phyloP scores from a whole-genome alignment of 257 asterid species.

The Paraleonurus japonicus region DNA sequence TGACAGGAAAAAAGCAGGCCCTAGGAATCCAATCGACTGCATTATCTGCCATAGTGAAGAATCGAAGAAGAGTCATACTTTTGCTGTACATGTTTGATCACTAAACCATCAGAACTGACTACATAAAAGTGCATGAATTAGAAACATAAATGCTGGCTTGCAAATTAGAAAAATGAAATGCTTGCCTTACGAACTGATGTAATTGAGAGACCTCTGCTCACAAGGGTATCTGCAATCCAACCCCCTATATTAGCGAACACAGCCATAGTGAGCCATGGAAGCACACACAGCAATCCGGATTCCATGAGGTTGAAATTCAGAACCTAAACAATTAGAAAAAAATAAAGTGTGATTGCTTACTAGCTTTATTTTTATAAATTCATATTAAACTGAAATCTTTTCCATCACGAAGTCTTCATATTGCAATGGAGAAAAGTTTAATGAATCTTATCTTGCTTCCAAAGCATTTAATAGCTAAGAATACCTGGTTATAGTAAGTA shows the following conservation, averaged over 20 bases:
- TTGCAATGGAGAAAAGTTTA: not conserved
- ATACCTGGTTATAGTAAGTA: slow-evolving; percentile 94
- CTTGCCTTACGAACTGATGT: slow-evolving; percentile 51
- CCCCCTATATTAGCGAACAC: slow-evolving; percentile 91
- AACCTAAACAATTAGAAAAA: slow-evolving; percentile 47
- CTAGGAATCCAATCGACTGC: slow-evolving; percentile 93
- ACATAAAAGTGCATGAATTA: slow-evolving; percentile 10
- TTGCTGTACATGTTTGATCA: not conserved
- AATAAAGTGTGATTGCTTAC: not conserved
- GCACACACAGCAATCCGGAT: slow-evolving; percentile 80
- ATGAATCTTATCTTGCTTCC: not conserved
- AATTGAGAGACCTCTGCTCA: slow-evolving; percentile 82
- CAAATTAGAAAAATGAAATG: not conserved
- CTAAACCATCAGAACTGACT: not conserved
- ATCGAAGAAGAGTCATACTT: slow-evolving; percentile 9
- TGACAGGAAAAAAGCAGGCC: slow-evolving; percentile 92
- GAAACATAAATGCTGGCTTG: not conserved
- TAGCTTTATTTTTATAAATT: not conserved
- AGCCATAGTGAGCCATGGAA: slow-evolving; percentile 98
- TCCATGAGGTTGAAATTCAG: slow-evolving; percentile 95
- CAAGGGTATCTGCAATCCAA: slow-evolving; percentile 92
- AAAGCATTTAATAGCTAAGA: slow-evolving; percentile 15
- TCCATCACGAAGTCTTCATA: not conserved
- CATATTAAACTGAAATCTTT: not conserved
- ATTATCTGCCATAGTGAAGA: slow-evolving; percentile 60